Evolutionary conservation across 2,329 filamentous ascomycete species (phyloP), one percentile per base, ranked within the genome.

Genomic region (Chalaropsis thielavioides): DNA sequence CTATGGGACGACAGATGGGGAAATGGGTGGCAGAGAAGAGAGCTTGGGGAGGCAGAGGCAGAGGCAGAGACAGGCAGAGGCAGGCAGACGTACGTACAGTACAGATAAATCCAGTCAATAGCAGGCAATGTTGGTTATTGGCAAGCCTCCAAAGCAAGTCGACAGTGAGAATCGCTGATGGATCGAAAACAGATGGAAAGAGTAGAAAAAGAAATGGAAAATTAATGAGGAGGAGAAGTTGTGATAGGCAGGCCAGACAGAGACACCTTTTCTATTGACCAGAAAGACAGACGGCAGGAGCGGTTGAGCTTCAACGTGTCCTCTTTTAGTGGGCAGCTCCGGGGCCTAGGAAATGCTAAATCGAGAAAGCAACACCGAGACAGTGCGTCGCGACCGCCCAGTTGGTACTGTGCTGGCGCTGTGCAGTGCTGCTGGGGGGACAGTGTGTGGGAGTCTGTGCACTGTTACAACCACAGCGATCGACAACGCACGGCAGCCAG

Each of bases 181-280:
- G 59, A 54, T 41, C 35, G 61, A 64, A 61, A 40, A 64, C 17
- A 10, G 7, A 56, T n/a, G 43, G 61, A 61, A 31, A 43, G 61
- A 44, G 63, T 72, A 40, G 74, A 71, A 41, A 70, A 69, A n/a
- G 22, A 43, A n/a, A 56, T 41, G 65, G 31, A 19, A 49, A 67
- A 62, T 31, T 54, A 43, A 46, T 19, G 51, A 61, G 35, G 61
- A 60, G 59, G 49, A 60, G 62, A 46, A 61, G 44, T n/a, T 44
- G 44, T 41, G 22, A 49, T 27, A 62, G 43, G 10, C 38, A 62
- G 35, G 13, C 40, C 44, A 60, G 31, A 43, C 24, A 31, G 19
- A 24, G 59, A 38, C 41, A 49, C 27, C 58, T 64, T 67, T 64
- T 67, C 65, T 67, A 67, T 58, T 56, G 13, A n/a, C 19, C 60